Base-by-base conservation (phyloP, 73 alveolate species). In the Diophrys appendiculata region DNA sequence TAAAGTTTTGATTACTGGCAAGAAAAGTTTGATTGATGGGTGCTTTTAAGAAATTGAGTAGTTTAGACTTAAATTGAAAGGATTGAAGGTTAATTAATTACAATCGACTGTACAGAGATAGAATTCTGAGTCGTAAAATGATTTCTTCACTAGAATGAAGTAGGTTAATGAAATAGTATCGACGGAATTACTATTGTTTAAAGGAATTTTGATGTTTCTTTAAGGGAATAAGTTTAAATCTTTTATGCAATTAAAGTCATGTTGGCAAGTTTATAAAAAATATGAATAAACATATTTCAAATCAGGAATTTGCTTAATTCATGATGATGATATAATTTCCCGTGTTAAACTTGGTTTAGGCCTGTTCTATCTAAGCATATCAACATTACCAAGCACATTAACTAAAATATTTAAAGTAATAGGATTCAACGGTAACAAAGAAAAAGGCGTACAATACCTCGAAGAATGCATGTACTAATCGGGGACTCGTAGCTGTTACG, bases 281-380 rank as follows among this genome's bases (percentile, higher is more conserved):
- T 87, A 67, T 65, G 94, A 87, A 55, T 22, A 68, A 2, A 43
- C 72, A 0, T 32, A 72, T 18, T 24, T 33, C 25, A 14, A 56
- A 71, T 64, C 69, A 52, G 13, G 30, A 0, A 30, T 35, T 23
- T n/a, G 24, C 30, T 24, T 33, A 8, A 56, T 24, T 2, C 43
- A 68, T 29, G 79, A 67, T 5, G n/a, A 80, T 65, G 84, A 73
- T 68, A 54, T 87, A 33, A 29, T 29, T 5, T 65, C 84, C 1
- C 81, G 94, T 68, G 68, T 81, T n/a, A 53, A 72, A 11, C 73
- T 87, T 27, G 94, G 94, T 0, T 70, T 87, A 0, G 94, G 94
- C 13, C 73, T 87, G 52, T 87, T 87, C 56, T 79, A 79, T 68
- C 65, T 87, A 65, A 84, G 81, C 3, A 81, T 87, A 2, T 52